These are phyloP conservation scores for Venturia carpophila DNA, from an alignment of 2,329 filamentous ascomycete species.

Conservation along the genomic window DNA sequence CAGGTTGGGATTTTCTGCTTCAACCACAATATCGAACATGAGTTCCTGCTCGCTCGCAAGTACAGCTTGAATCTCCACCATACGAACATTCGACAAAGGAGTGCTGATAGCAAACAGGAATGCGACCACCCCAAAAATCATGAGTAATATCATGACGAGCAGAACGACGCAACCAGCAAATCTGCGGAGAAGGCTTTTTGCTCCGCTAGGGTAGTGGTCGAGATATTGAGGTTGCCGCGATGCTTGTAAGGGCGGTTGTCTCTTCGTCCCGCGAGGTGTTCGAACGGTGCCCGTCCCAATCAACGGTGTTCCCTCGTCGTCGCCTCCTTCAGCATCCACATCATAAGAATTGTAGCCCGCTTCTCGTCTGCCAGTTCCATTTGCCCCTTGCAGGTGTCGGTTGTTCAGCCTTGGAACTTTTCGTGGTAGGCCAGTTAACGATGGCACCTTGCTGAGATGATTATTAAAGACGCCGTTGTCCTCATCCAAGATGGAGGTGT, in stretches of 20 bases:
- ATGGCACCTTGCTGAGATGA: conserved; percentile 58
- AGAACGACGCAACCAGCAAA: conserved; percentile 83
- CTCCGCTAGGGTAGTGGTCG: conserved; percentile 54
- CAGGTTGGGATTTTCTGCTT: conserved; percentile 86
- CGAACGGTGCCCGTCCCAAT: conserved; percentile 57
- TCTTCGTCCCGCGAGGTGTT: conserved; percentile 37
- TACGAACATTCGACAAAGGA: conserved; percentile 68
- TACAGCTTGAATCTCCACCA: conserved; percentile 78
- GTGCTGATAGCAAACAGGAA: conserved; percentile 91
- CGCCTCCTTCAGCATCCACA: conserved; percentile 71
- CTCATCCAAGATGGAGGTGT: conserved; percentile 53
- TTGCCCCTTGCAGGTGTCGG: conserved; percentile 25
- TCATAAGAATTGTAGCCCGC: conserved; percentile 62
- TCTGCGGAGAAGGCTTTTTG: conserved; percentile 58
- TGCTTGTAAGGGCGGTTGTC: neutral
- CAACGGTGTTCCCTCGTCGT: conserved; percentile 82
- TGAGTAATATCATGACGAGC: conserved; percentile 69
- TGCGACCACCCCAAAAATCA: conserved; percentile 76
- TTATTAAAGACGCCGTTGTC: conserved; percentile 59
- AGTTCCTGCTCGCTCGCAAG: conserved; percentile 90
- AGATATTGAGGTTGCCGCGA: conserved; percentile 56
- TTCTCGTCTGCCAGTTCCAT: conserved; percentile 40
- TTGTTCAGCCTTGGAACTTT: conserved; percentile 11
- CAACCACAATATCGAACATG: conserved; percentile 85
- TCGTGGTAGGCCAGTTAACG: conserved; percentile 35